Percentiles rank a stretch among this genome's conserved stretches.
These are phyloP conservation scores for Yarrowia bubula DNA, from an alignment of 805 yeast species.

Conservation along the genomic window DNA sequence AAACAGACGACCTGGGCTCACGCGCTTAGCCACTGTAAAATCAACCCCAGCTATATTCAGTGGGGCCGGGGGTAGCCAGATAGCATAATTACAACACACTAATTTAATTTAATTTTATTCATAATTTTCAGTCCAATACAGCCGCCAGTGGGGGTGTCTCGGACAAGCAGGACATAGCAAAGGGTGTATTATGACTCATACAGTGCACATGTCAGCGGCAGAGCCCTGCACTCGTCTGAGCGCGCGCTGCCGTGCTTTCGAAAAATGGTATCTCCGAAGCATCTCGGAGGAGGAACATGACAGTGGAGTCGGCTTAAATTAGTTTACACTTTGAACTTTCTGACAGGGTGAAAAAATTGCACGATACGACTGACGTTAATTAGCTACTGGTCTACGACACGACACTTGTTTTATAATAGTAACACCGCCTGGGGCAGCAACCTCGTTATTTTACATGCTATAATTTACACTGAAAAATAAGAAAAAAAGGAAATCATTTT, in stretches of 20 bases:
- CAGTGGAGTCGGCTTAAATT: no score
- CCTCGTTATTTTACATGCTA: conserved; percentile 24
- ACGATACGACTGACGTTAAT: neutral
- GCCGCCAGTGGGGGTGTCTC: no score
- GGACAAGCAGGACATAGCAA: no score
- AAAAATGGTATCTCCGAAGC: no score
- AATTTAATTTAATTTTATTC: neutral
- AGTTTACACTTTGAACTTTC: no score
- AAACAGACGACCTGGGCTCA: neutral
- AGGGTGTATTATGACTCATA: no score
- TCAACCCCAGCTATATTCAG: neutral
- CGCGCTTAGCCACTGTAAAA: neutral
- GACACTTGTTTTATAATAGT: neutral
- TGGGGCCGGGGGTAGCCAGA: neutral
- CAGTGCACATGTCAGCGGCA: no score
- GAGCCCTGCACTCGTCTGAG: no score
- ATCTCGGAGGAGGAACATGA: no score
- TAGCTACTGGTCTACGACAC: neutral
- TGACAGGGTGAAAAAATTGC: conserved; percentile 1
- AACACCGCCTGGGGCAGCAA: neutral
- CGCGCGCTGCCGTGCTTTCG: no score
- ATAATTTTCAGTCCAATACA: no score
- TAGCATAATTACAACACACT: neutral
- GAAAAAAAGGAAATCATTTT: neutral
- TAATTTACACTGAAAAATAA: conserved; percentile 19